These are phyloP conservation scores for Candida labiduridarum DNA, from an alignment of 1,139 yeast genomes.

Conservation along the genomic window DNA sequence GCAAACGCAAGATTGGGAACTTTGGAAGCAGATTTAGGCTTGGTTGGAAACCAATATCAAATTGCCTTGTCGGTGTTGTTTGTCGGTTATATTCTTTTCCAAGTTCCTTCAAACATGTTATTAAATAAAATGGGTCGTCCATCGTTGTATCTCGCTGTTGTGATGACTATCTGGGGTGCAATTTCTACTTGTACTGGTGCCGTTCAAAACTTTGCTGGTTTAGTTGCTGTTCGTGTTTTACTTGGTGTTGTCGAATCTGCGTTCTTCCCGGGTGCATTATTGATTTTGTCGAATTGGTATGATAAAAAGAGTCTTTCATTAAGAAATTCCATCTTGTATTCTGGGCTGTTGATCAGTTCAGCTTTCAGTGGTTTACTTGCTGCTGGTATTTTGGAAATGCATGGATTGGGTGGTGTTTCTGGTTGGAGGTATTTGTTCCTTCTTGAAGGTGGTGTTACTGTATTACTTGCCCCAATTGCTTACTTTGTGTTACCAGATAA, in stretches of 20 bases:
- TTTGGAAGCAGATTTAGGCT: constrained; percentile 50
- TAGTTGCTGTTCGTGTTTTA: constrained; percentile 36
- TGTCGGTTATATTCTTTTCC: constrained; percentile 63
- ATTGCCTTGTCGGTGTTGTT: constrained; percentile 58
- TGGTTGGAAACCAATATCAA: constrained; percentile 54
- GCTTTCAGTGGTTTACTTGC: constrained; percentile 80
- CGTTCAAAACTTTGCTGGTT: constrained; percentile 31
- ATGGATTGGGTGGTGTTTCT: constrained; percentile 37
- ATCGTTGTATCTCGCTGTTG: constrained; percentile 49
- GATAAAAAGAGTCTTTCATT: constrained; percentile 49
- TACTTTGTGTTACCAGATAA: constrained; percentile 72
- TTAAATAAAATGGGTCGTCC: constrained; percentile 54
- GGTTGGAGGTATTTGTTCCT: constrained; percentile 79
- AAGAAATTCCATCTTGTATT: constrained; percentile 59
- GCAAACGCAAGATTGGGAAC: constrained; percentile 66
- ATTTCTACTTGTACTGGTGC: constrained; percentile 47
- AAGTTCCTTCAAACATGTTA: constrained; percentile 56
- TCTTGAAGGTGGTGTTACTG: constrained; percentile 73
- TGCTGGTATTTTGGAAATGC: constrained; percentile 45
- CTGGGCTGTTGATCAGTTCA: constrained; percentile 74
- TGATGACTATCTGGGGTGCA: constrained; percentile 57
- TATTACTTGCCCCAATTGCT: constrained; percentile 55
- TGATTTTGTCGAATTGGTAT: constrained; percentile 52
- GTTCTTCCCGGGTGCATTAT: constrained; percentile 55
- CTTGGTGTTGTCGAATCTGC: constrained; percentile 61